These are phyloP conservation scores for Hymenoscyphus occultus DNA, from an alignment of 2,329 filamentous ascomycete genomes.

Conservation along the genomic window DNA sequence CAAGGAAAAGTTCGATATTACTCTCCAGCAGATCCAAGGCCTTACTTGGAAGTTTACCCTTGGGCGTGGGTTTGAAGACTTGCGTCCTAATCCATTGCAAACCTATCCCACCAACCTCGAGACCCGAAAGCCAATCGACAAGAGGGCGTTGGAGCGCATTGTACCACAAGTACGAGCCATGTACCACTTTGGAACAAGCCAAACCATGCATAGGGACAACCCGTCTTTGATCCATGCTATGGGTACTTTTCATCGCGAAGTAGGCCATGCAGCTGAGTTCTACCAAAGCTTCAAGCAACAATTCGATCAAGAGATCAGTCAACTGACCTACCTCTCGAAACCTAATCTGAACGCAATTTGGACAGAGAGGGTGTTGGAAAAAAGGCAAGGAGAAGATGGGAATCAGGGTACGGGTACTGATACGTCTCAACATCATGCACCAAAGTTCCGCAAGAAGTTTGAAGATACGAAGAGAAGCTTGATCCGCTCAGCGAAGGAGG, in stretches of 20 bases:
- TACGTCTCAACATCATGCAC: not conserved
- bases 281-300: conserved; percentile 24
- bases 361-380: not conserved
- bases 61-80: not conserved
- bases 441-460: not conserved
- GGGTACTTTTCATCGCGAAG: conserved; percentile 4
- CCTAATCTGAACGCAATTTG: not conserved
- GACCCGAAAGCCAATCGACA: not conserved
- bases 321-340: conserved; percentile 10
- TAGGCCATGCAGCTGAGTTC: conserved; percentile 24
- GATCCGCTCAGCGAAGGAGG: not conserved
- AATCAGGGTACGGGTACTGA: not conserved
- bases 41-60: not conserved
- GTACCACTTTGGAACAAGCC: not conserved
- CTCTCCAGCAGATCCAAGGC: not conserved
- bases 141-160: not conserved
- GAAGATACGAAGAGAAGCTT: not conserved
- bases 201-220: not conserved
- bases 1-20: not conserved
- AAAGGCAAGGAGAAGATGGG: not conserved
- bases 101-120: not conserved
- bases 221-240: not conserved
- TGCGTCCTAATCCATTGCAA: not conserved
- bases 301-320: conserved; percentile 22
- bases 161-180: not conserved